Base-by-base conservation (phyloP, 2,329 filamentous ascomycete species). In the Juglanconis juglandina region DNA sequence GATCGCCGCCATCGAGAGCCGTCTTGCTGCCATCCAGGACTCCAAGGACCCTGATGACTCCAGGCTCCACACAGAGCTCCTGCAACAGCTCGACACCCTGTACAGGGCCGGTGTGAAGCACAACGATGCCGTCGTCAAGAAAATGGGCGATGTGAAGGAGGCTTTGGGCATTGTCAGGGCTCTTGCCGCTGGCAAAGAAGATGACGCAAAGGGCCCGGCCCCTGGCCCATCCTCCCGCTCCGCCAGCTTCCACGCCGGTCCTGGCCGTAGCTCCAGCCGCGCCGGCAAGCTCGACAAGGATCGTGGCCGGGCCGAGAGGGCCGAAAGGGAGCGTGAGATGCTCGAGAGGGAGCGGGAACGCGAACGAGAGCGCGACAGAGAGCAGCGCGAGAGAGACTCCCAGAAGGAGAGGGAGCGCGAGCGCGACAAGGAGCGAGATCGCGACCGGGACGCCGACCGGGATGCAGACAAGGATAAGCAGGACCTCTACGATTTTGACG, bases 401-500 rank as follows among this genome's bases (percentile, higher is more conserved):
- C 13, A 17, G 42, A 24, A 46, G 67, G 69, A 65, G 67, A 57
- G 67, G 1, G 69, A 71, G 1, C 55, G 55, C 7, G 60, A 62
- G 14, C 56, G 65, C 59, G 63, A 79, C 4, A 34, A 64, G 8
- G 66, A 70, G 4, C 49, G 66, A 14, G 58, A 69, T 4, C 51
- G 65, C 11, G 69, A 69, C 14, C 66, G 73, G 63, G 75, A 77
- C 35, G 71, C 72, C 3, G 75, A 79, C 32, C 56, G 61, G 17
- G 70, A 71, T 5, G 55, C 52, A 41, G 65, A 66, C 34, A 60
- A 56, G 52, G 62, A 64, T n/a, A 56, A 53, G 17, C 62, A 67
- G 5, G 73, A 72, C 4, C 68, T 77, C 0, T 79, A 79, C 67
- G 77, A 79, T 44, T 79, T 79, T 62, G 76, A 79, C 51, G 74